Base-by-base conservation (phyloP, 1,139 yeast species). In the Geotrichum restrictum region DNA sequence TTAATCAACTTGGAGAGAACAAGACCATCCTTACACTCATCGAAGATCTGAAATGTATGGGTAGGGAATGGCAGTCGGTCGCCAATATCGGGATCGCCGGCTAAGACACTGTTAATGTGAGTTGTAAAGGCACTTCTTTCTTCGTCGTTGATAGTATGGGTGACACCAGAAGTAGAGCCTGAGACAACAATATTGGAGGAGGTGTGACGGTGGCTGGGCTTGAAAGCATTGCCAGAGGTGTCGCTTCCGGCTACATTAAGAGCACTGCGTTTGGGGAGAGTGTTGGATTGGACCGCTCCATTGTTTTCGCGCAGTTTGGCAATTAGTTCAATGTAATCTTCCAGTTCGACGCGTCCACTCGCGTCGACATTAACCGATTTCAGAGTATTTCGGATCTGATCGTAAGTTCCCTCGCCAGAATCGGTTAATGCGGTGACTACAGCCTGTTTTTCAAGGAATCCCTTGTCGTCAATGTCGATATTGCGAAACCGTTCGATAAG, bases 91-190 rank as follows among this genome's bases (percentile, higher is more conserved):
- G 83, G 67, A 68, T 94, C 98, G n/a, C 95, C 98, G 5, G 88
- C 81, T 53, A 93, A 78, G 6, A 89, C 97, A 46, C 89, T 80
- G 70, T 93, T 93, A 70, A 93, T 91, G 70, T 93, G 99, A 66
- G 95, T 81, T 5, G 98, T 93, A 71, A 93, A 93, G 74, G 89
- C 98, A 29, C 88, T 77, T 68, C 97, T 81, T 73, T 93, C 99
- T 76, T 93, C 99, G 63, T 93, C 98, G 68, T 93, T 89, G 68
- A 93, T 89, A 3, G 97, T 88, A 69, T 93, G 99, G 2, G 96
- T 87, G n/a, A 95, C 88, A 48, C 97, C 97, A 0, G 93, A 79
- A 21, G 93, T 82, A 48, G 86, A 80, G 36, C 95, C 91, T 51
- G 88, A 79, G 55, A 87, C 93, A 45, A 93, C 85, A 64, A 89